Base-by-base conservation (phyloP, 768 basidiomycete genomes). In the Omphalotus guepiniiformis region DNA sequence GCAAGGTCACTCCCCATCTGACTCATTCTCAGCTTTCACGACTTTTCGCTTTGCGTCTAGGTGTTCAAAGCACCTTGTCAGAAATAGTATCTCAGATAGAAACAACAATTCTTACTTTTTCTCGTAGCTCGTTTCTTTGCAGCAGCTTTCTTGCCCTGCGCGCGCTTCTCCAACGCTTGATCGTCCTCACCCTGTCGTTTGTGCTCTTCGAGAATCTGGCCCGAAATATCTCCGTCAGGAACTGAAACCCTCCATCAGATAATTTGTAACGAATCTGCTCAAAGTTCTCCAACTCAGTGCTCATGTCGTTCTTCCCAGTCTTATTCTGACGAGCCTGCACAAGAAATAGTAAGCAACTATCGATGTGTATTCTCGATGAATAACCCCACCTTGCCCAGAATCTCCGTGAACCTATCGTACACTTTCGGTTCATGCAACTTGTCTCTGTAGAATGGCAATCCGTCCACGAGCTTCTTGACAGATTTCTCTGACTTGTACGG, bases 401-500 rank as follows among this genome's bases (percentile, higher is more conserved):
- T 97, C 60, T 98, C 94, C 22, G 75, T 76, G 65, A 99, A 97
- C 38, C 83, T 72, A 25, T 72, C 74, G 62, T 76, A 97, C 4
- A 99, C 95, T 1, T 65, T 71, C 34, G 81, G 73, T 52, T 98
- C 94, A 66, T 95, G 90, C 32, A 99, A 69, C 67, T 99, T 99
- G 72, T 98, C 96, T 43, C 93, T 85, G 59, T 99, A 99, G 67
- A 84, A 88, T 38, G 85, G 90, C 21, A 99, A 64, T 1, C 82
- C 93, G 54, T 98, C 95, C 56, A 93, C 88, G 50, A 98, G 79
- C 63, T 94, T 96, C 79, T 96, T 97, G 57, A 97, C 82, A 0
- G 93, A 95, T 25, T 88, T 80, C 55, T 99, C 96, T 1, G 93
- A 94, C 63, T 97, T 97, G 87, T 90, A 99, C 0, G 93, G 95